Conservation (phyloP, 345 rosid genomes). For the Stellera chamaejasme region DNA sequence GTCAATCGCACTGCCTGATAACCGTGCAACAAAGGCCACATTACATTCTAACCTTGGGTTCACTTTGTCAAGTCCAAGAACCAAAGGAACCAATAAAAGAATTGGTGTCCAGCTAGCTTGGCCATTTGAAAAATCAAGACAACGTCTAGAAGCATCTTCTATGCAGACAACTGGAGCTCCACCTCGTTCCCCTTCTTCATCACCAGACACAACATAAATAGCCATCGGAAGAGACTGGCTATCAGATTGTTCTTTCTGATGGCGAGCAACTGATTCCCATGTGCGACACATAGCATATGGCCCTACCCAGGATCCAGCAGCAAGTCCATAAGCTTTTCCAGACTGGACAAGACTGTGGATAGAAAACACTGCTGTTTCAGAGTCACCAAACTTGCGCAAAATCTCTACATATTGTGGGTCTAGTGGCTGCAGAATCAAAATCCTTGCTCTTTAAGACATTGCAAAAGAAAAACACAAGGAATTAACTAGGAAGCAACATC, state of each 20-base stretch:
- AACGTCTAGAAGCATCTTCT: slow-evolving; percentile 68
- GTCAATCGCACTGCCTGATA: background rate
- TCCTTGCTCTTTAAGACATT: background rate
- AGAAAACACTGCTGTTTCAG: slow-evolving; percentile 57
- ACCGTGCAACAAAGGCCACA: background rate
- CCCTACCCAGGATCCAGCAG: slow-evolving; percentile 98
- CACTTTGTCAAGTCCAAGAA: slow-evolving; percentile 85
- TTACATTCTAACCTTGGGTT: slow-evolving; percentile 62
- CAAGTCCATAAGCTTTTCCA: slow-evolving; percentile 78
- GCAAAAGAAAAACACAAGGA: background rate
- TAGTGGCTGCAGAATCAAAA: slow-evolving; percentile 43
- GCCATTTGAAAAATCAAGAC: slow-evolving; percentile 62
- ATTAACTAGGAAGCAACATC: background rate
- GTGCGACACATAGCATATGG: slow-evolving; percentile 93
- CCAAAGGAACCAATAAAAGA: slow-evolving; percentile 88
- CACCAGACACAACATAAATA: slow-evolving; percentile 80
- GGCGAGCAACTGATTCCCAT: slow-evolving; percentile 65
- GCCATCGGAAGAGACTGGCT: slow-evolving; percentile 67
- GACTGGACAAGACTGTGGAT: slow-evolving; percentile 78
- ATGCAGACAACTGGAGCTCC: slow-evolving; percentile 89
- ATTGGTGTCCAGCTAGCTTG: slow-evolving; percentile 66
- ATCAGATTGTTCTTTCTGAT: slow-evolving; percentile 35
- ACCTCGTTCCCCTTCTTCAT: slow-evolving; percentile 91
- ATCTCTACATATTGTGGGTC: slow-evolving; percentile 60
- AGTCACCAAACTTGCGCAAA: slow-evolving; percentile 78